Evolutionary conservation across 2,329 filamentous ascomycete genomes (phyloP).

Genomic region (Penicillium sp.): DNA sequence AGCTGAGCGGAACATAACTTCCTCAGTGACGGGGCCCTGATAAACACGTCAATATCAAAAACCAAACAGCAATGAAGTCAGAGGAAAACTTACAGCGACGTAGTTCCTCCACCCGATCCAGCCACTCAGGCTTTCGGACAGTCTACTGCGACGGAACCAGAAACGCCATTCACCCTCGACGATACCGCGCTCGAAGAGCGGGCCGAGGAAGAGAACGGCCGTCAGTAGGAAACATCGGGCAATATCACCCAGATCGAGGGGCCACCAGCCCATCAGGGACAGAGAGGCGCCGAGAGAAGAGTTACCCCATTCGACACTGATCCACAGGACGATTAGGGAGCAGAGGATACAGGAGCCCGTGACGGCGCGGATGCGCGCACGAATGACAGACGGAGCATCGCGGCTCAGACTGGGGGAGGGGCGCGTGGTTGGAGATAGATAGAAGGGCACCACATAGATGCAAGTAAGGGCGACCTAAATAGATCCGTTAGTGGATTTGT

Average conservation of each 20-base stretch:
- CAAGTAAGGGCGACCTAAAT: slow-evolving; percentile 71
- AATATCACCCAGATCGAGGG: slow-evolving; percentile 61
- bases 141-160: slow-evolving; percentile 55
- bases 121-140: slow-evolving; percentile 59
- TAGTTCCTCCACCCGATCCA: slow-evolving; percentile 85
- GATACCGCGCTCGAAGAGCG: slow-evolving; percentile 72
- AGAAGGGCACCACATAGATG: slow-evolving; percentile 86
- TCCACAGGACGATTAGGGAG: slow-evolving; percentile 59
- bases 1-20: slow-evolving; percentile 85
- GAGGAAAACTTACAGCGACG: slow-evolving; percentile 62
- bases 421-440: slow-evolving; percentile 71
- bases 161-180: slow-evolving; percentile 65
- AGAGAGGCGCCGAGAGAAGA: slow-evolving; percentile 53
- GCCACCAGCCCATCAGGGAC: slow-evolving; percentile 75
- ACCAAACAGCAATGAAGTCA: slow-evolving; percentile 5
- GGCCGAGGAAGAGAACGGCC: slow-evolving; percentile 72
- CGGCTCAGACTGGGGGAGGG: slow-evolving; percentile 73
- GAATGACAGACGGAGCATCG: slow-evolving; percentile 85
- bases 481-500: background rate
- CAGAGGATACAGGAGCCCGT: slow-evolving; percentile 67
- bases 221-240: slow-evolving; percentile 64
- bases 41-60: background rate
- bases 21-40: slow-evolving; percentile 82
- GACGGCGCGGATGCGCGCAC: slow-evolving; percentile 75
- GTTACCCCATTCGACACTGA: slow-evolving; percentile 55